These are phyloP conservation scores for Pseudocercospora cruenta DNA, from an alignment of 2,329 filamentous ascomycete species.

Conservation along the genomic window DNA sequence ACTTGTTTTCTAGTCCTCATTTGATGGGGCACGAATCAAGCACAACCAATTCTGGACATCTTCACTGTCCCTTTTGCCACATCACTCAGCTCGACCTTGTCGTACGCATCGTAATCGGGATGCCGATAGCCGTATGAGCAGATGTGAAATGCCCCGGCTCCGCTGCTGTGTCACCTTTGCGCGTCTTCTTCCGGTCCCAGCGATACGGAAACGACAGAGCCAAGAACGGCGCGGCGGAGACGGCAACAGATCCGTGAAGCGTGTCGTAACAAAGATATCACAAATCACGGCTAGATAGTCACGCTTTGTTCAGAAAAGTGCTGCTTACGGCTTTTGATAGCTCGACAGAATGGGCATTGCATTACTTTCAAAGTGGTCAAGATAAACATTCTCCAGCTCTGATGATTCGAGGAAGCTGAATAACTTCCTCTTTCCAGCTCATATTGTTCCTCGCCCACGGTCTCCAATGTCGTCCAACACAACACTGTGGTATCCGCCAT, in stretches of 20 bases:
- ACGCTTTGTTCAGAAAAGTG: neutral
- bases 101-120: neutral
- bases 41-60: neutral
- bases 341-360: neutral
- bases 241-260: neutral
- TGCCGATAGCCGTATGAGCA: neutral
- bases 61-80: neutral
- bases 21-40: neutral
- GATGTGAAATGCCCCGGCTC: neutral
- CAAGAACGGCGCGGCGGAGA: neutral
- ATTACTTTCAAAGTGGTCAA: neutral
- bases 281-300: neutral
- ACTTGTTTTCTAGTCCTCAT: neutral
- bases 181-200: neutral
- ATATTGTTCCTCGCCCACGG: neutral
- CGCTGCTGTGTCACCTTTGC: neutral
- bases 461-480: neutral
- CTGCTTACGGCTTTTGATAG: neutral
- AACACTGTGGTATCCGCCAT: neutral
- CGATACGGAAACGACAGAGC: neutral
- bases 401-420: neutral
- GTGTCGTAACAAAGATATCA: neutral
- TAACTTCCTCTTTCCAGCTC: neutral
- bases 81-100: neutral
- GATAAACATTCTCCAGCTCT: neutral